Evolutionary conservation across 2,329 filamentous ascomycete genomes (phyloP).

Genomic region (Mycosphaerella sp.): DNA sequence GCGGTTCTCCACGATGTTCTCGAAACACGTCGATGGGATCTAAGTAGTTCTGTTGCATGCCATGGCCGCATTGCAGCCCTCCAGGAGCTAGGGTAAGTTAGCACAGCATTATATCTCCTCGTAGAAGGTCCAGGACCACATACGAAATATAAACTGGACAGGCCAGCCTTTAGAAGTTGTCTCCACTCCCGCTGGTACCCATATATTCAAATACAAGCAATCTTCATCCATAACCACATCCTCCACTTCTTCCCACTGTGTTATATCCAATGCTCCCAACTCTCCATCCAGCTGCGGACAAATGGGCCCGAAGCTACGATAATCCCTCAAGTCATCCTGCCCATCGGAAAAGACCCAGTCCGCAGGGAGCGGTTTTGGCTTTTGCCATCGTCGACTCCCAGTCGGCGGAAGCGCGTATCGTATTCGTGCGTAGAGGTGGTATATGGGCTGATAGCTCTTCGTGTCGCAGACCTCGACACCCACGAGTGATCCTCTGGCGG

Average conservation of each 20-base stretch:
- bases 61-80: constrained; percentile 10
- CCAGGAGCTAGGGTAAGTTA: constrained; percentile 6
- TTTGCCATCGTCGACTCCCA: constrained; percentile 17
- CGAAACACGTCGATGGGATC: constrained; percentile 20
- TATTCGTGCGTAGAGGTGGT: constrained; percentile 16
- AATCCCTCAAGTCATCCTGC: constrained; percentile 16
- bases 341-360: constrained; percentile 21
- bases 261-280: constrained; percentile 5
- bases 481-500: constrained; percentile 15
- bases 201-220: constrained; percentile 20
- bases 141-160: constrained; percentile 18
- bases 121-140: not conserved
- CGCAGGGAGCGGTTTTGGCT: constrained; percentile 16
- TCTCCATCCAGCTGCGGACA: constrained; percentile 15
- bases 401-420: constrained; percentile 18
- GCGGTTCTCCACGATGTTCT: constrained; percentile 14
- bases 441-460: constrained; percentile 13
- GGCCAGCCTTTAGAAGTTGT: constrained; percentile 16
- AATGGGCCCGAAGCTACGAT: constrained; percentile 15
- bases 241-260: constrained; percentile 9
- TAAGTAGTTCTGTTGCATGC: constrained; percentile 16
- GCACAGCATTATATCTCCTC: not conserved
- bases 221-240: constrained; percentile 17
- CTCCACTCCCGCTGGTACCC: constrained; percentile 18
- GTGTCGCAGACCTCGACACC: constrained; percentile 17